Percentiles rank a stretch among this genome's conserved stretches.
phyloP scores from a whole-genome alignment of 1,139 yeast genomes.

The Zygoascus hellenicus region DNA sequence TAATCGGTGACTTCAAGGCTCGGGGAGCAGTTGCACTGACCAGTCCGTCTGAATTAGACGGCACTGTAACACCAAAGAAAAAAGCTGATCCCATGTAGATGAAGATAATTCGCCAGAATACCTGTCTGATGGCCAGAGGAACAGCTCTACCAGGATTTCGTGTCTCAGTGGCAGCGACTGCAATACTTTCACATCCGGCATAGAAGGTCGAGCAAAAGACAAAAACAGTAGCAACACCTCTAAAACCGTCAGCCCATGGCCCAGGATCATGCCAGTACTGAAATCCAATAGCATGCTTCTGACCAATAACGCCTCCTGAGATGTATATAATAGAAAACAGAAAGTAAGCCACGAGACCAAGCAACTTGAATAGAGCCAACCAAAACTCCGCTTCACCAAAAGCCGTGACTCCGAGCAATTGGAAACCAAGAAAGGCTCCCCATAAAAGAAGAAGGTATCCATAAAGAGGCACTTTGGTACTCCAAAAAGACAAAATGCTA shows the following conservation, averaged over 20 bases:
- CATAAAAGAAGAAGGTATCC: constrained; percentile 55
- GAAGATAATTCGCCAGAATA: constrained; percentile 69
- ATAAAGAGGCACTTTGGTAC: constrained; percentile 53
- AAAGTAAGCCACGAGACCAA: constrained; percentile 53
- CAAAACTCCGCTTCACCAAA: constrained; percentile 68
- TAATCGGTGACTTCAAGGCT: constrained; percentile 65
- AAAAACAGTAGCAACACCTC: constrained; percentile 64
- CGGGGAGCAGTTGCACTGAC: constrained; percentile 32
- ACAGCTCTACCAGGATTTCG: constrained; percentile 75
- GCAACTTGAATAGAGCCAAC: constrained; percentile 52
- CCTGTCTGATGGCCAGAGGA: constrained; percentile 80
- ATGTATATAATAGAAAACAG: constrained; percentile 54
- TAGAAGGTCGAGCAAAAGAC: constrained; percentile 64
- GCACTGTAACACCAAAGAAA: constrained; percentile 78
- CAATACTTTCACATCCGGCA: constrained; percentile 80
- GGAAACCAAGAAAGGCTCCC: constrained; percentile 49
- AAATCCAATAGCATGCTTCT: constrained; percentile 32
- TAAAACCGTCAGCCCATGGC: constrained; percentile 58
- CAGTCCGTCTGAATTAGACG: constrained; percentile 57
- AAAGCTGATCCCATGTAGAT: constrained; percentile 76
- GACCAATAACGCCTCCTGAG: constrained; percentile 51
- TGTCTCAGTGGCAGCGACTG: constrained; percentile 86
- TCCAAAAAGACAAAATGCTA: constrained; percentile 52
- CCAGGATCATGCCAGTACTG: constrained; percentile 93
- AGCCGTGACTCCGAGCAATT: constrained; percentile 50